phyloP scores from a whole-genome alignment of 2,329 filamentous ascomycete species.

The Pseudofabraea citricarpa region DNA sequence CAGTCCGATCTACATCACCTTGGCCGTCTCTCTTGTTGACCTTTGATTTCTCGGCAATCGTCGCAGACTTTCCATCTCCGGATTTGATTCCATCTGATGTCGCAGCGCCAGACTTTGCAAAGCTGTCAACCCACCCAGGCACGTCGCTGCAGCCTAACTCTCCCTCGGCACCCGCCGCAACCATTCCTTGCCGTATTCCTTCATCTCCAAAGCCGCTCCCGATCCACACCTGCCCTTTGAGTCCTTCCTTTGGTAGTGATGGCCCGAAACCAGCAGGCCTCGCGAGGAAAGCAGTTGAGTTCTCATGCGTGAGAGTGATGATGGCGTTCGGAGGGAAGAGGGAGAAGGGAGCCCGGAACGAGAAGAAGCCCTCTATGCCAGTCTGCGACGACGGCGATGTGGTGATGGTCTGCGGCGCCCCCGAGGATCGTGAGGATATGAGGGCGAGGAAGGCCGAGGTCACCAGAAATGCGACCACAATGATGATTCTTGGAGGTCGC shows the following conservation, averaged over 20 bases:
- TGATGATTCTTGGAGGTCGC: conserved; percentile 28
- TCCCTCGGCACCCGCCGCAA: conserved; percentile 56
- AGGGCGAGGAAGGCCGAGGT: conserved; percentile 25
- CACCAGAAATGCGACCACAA: conserved; percentile 24
- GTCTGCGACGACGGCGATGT: conserved; percentile 22
- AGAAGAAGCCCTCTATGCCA: conserved; percentile 55
- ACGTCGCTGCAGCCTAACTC: conserved; percentile 95
- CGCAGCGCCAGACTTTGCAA: conserved; percentile 33
- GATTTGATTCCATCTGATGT: conserved; percentile 13
- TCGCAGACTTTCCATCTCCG: conserved; percentile 17
- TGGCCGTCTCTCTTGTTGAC: conserved; percentile 32
- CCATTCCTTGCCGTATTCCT: conserved; percentile 51
- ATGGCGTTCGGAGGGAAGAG: conserved; percentile 94
- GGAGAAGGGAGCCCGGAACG: conserved; percentile 72
- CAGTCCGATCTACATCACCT: conserved; percentile 17
- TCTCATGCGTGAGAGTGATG: conserved; percentile 95
- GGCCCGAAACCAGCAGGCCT: conserved; percentile 92
- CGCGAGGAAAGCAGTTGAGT: conserved; percentile 93
- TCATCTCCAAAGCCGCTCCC: conserved; percentile 89
- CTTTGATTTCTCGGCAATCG: conserved; percentile 35
- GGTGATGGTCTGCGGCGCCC: conserved; percentile 15
- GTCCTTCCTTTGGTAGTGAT: conserved; percentile 64
- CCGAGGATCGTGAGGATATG: conserved; percentile 24
- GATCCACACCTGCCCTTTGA: conserved; percentile 90
- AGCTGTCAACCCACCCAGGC: conserved; percentile 73